Base-by-base conservation (phyloP, 129 eudicot genomes). In the Chrysanthemum seticuspe region DNA sequence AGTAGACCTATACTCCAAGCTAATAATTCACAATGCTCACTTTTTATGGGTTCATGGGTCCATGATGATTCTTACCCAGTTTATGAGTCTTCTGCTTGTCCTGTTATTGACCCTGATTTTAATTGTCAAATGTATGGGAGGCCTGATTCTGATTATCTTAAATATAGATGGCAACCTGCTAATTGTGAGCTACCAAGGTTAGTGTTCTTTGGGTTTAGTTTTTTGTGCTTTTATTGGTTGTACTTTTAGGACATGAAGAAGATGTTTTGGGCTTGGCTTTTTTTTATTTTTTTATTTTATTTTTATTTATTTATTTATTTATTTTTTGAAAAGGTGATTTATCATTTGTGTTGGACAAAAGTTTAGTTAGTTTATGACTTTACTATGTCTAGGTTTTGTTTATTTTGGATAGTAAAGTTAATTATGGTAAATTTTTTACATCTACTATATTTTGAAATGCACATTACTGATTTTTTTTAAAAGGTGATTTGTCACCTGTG, bases 171-270 rank as follows among this genome's bases (percentile, higher is more conserved):
- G 98, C 78, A 79, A 62, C 98, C 98, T 10, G 85, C 86, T 18
- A 83, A 82, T 52, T 92, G 98, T 74, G 85, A 92, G 34, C 88
- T 92, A 31, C 98, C 96, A 29, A 87, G 97, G 97, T 91, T 18
- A 76, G 67, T 58, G 10, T 6, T 52, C 50, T 52, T 12, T 62
- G 52, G 36, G 29, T 6, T 62, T 29, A 13, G 1, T 31, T 16
- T 12, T 7, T 31, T 12, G 47, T 40, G 47, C 47, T 40, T 40
- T 40, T 40, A 40, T 40, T 40, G 47, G 9, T 40, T 40, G 10
- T 40, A 40, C 47, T 40, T 40, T 40, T 40, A 40, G 47, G 47
- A 40, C 10, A 7, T 40, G 47, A 34, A 34, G 1, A 34, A 34
- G 44, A 34, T 34, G 47, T 40, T 40, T 40, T 40, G 47, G 47